These are phyloP conservation scores for Limnomonas spitsbergensis DNA, from an alignment of 139 green algal species.

Conservation along the genomic window DNA sequence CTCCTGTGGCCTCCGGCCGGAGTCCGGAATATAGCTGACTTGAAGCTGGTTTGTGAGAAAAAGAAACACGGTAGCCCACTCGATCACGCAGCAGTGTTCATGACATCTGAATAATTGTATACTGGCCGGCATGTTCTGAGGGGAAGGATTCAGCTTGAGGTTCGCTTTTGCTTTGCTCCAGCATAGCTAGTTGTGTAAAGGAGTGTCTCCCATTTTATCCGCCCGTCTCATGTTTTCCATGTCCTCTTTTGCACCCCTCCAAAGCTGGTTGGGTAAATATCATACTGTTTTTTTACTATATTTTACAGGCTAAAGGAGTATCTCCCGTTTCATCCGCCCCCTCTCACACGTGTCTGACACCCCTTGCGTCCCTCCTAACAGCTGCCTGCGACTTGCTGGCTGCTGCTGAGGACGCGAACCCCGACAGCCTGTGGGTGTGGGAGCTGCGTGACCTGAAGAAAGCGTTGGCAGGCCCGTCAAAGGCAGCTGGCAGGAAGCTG, in stretches of 20 bases:
- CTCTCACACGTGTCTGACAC: not conserved
- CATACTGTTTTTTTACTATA: not conserved
- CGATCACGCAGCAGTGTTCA: no score
- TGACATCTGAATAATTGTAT: no score
- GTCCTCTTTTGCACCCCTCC: not conserved
- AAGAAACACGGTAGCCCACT: no score
- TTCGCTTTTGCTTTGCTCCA: no score
- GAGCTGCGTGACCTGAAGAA: conserved; percentile 3
- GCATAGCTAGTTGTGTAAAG: not conserved
- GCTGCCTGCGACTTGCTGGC: not conserved
- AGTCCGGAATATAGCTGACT: no score
- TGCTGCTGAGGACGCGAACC: not conserved
- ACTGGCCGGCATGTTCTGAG: no score
- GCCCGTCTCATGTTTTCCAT: not conserved
- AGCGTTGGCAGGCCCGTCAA: not conserved
- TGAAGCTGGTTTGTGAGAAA: no score
- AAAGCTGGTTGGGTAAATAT: no score
- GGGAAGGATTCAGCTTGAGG: no score
- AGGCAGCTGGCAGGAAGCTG: not conserved
- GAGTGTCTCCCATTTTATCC: not conserved
- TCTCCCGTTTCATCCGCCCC: not conserved
- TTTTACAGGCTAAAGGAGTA: not conserved
- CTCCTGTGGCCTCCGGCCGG: no score
- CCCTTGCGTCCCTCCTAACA: no score
- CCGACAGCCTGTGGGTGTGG: conserved; percentile 1